phyloP scores from a whole-genome alignment of 2,329 filamentous ascomycete genomes.

The Aspergillus transmontanensis region DNA sequence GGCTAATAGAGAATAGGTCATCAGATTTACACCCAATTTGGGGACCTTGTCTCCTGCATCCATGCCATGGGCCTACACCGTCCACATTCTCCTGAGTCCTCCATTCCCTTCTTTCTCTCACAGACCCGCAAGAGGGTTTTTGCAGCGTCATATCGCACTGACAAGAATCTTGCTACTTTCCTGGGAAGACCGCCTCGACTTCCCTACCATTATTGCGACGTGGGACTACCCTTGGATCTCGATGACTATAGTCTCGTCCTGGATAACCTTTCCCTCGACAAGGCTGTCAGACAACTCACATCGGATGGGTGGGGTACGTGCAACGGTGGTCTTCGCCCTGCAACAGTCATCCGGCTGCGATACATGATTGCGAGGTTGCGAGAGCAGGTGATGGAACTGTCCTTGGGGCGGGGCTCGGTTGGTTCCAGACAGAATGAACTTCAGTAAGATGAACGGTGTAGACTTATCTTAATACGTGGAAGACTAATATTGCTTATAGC shows the following conservation, averaged over 20 bases:
- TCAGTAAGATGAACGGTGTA: not conserved
- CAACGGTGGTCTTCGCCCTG: conserved; percentile 18
- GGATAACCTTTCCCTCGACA: conserved; percentile 9
- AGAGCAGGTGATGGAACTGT: conserved; percentile 27
- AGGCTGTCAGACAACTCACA: conserved; percentile 18
- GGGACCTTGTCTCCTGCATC: conserved; percentile 5
- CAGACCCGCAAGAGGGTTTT: conserved; percentile 8
- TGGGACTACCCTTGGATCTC: conserved; percentile 5
- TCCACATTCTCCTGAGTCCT: not conserved
- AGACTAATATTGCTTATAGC: not conserved
- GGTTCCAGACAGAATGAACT: not conserved
- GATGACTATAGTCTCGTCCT: conserved; percentile 7
- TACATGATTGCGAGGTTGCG: conserved; percentile 23
- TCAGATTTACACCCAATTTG: conserved; percentile 8
- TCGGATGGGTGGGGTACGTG: conserved; percentile 23
- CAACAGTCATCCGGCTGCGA: conserved; percentile 24
- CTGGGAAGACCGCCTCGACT: conserved; percentile 11
- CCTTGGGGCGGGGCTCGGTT: conserved; percentile 12
- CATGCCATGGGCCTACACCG: conserved; percentile 3
- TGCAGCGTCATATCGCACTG: conserved; percentile 5
- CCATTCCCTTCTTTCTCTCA: conserved; percentile 4
- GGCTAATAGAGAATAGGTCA: conserved; percentile 4
- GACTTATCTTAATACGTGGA: not conserved
- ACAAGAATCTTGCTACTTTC: conserved; percentile 11
- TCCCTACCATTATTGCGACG: conserved; percentile 8